Evolutionary conservation across 2,329 filamentous ascomycete genomes (phyloP).

Genomic region (Emericellopsis atlantica): DNA sequence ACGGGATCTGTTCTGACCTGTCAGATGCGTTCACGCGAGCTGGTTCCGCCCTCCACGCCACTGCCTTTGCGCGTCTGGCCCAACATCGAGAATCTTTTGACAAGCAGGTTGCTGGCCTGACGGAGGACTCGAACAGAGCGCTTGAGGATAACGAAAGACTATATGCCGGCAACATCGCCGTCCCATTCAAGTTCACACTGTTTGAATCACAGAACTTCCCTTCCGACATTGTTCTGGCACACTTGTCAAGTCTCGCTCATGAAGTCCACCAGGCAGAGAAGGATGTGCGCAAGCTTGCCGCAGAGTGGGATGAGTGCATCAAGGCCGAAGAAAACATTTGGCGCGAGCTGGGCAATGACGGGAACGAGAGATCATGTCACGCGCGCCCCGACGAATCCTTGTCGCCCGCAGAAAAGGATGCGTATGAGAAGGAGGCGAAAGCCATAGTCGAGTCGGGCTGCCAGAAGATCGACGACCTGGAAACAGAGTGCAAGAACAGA

Average conservation of each 20-base stretch:
- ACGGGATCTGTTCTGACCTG: neutral
- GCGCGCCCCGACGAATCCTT: neutral
- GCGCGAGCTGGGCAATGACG: constrained; percentile 5
- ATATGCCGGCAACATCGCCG: constrained; percentile 15
- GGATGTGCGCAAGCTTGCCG: constrained; percentile 9
- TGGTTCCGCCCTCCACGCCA: neutral
- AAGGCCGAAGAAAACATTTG: constrained; percentile 7
- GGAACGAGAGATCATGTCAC: neutral
- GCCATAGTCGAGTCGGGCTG: constrained; percentile 9
- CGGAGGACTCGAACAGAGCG: constrained; percentile 5
- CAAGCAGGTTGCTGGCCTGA: constrained; percentile 8
- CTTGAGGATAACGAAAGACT: constrained; percentile 9
- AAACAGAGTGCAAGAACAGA: constrained; percentile 12
- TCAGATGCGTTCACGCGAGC: constrained; percentile 1
- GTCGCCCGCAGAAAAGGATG: too few relatives aligned
- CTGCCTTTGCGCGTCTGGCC: constrained; percentile 5
- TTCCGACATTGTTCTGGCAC: constrained; percentile 11
- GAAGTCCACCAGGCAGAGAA: constrained; percentile 10
- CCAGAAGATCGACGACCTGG: constrained; percentile 11
- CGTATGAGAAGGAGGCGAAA: constrained; percentile 8
- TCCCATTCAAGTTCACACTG: constrained; percentile 17
- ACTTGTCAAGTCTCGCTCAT: constrained; percentile 10
- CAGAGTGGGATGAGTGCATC: constrained; percentile 14
- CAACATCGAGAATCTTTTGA: constrained; percentile 10
- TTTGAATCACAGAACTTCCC: constrained; percentile 12